phyloP scores from a whole-genome alignment of 2,329 filamentous ascomycete genomes.

The Spiromastix sp. region DNA sequence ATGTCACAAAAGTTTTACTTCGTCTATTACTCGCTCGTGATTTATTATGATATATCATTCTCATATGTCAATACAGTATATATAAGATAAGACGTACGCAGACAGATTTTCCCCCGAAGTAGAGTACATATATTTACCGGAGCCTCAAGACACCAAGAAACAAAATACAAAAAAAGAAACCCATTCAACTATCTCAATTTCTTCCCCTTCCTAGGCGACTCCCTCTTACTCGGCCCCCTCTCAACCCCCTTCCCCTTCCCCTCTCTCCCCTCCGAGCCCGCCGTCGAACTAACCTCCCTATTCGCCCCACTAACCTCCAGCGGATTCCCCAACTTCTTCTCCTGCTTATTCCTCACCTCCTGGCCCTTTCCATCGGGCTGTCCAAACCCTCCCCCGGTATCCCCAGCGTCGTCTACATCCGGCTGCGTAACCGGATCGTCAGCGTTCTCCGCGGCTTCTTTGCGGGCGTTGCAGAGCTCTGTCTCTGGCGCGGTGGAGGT shows the following conservation, averaged over 20 bases:
- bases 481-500: slow-evolving; percentile 1
- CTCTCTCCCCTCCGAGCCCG: neutral
- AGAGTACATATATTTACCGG: no score
- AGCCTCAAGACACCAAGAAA: no score
- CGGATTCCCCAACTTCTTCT: neutral
- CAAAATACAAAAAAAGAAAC: neutral
- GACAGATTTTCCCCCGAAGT: no score
- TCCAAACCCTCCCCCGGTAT: no score
- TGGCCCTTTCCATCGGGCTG: no score
- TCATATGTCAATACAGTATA: no score
- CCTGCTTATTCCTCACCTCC: neutral
- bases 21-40: no score
- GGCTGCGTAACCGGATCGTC: neutral
- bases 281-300: neutral
- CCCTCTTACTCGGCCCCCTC: slow-evolving; percentile 2
- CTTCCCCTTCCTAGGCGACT: neutral
- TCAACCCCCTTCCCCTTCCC: neutral
- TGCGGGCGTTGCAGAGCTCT: neutral
- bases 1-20: no score
- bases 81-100: no score
- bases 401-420: neutral
- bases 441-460: neutral
- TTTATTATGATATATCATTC: no score
- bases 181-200: neutral
- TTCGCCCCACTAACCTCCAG: slow-evolving; percentile 4